phyloP scores from a whole-genome alignment of 176 grass and related monocot species.

The Eremochloa ophiuroides region DNA sequence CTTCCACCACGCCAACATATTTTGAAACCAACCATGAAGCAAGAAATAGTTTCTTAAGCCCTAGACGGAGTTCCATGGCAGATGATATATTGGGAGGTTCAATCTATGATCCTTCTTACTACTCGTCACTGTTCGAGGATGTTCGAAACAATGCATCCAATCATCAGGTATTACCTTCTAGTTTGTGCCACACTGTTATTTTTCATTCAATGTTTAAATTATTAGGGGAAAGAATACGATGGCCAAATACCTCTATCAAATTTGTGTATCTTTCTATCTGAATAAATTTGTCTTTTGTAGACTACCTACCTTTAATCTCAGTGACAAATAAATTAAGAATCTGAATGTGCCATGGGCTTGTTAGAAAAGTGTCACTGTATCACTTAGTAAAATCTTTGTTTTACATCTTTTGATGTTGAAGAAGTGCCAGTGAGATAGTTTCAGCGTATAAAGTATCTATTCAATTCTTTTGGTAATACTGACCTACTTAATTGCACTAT shows the following conservation, averaged over 20 bases:
- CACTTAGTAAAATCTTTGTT: background rate
- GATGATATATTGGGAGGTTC: conserved; percentile 96
- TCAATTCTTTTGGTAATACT: background rate
- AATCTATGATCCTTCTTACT: conserved; percentile 92
- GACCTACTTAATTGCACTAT: background rate
- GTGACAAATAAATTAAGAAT: background rate
- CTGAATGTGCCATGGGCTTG: background rate
- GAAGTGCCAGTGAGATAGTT: background rate
- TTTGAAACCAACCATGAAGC: conserved; percentile 60
- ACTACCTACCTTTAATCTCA: background rate
- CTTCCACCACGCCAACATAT: conserved; percentile 46
- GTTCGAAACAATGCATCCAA: conserved; percentile 55
- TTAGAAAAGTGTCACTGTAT: background rate
- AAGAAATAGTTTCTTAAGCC: conserved; percentile 84
- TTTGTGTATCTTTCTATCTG: background rate
- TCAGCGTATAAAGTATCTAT: background rate
- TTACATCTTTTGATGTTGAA: background rate
- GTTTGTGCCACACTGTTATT: background rate
- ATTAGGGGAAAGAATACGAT: background rate
- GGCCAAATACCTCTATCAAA: background rate
- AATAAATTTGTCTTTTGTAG: background rate
- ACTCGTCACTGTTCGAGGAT: conserved; percentile 94
- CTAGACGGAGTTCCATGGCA: conserved; percentile 67
- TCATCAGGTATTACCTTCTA: conserved; percentile 52
- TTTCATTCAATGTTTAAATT: background rate